These are phyloP conservation scores for Aristolochia contorta DNA, from an alignment of 164 flowering plant species.

Conservation along the genomic window DNA sequence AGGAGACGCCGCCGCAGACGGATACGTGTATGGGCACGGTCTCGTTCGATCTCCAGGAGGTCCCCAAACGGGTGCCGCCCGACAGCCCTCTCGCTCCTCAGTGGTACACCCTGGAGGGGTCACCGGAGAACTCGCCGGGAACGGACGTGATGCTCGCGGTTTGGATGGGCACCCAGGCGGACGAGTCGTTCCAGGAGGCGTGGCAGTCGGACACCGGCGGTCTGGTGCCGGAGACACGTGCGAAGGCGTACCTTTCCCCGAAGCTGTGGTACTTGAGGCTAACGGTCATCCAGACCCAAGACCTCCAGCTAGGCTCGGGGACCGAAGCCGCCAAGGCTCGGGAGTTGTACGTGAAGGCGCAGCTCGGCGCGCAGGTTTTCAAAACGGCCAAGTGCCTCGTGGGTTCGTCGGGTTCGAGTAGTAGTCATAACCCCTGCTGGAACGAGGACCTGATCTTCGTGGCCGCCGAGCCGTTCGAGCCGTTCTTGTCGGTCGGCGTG, in stretches of 20 bases:
- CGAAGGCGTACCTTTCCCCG: slow-evolving; percentile 92
- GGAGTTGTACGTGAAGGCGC: slow-evolving; percentile 69
- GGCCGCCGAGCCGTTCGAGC: slow-evolving; percentile 96
- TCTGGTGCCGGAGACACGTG: slow-evolving; percentile 67
- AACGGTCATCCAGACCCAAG: slow-evolving; percentile 97
- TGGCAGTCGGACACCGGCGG: slow-evolving; percentile 99
- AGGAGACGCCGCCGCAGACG: slow-evolving; percentile 5
- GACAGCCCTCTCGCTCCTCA: slow-evolving; percentile 96
- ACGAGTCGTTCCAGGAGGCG: slow-evolving; percentile 90
- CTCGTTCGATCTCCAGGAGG: slow-evolving; percentile 79
- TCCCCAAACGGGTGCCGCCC: slow-evolving; percentile 87
- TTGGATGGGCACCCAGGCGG: slow-evolving; percentile 94
- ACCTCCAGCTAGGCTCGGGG: slow-evolving; percentile 49
- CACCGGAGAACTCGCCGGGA: slow-evolving; percentile 31
- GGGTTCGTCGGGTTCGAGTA: slow-evolving; percentile 25
- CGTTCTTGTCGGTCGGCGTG: slow-evolving; percentile 53
- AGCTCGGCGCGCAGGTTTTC: slow-evolving; percentile 74
- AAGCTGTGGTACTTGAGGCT: slow-evolving; percentile 92
- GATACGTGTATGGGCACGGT: slow-evolving; percentile 57
- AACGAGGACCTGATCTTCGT: slow-evolving; percentile 83
- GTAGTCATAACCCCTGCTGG: slow-evolving; percentile 89
- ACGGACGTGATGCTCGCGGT: slow-evolving; percentile 84
- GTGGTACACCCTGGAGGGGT: slow-evolving; percentile 77
- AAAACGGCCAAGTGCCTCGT: slow-evolving; percentile 47
- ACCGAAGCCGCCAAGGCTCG: slow-evolving; percentile 44